These are phyloP conservation scores for Yamagishiella unicocca DNA, from an alignment of 139 green algal genomes.

Conservation along the genomic window DNA sequence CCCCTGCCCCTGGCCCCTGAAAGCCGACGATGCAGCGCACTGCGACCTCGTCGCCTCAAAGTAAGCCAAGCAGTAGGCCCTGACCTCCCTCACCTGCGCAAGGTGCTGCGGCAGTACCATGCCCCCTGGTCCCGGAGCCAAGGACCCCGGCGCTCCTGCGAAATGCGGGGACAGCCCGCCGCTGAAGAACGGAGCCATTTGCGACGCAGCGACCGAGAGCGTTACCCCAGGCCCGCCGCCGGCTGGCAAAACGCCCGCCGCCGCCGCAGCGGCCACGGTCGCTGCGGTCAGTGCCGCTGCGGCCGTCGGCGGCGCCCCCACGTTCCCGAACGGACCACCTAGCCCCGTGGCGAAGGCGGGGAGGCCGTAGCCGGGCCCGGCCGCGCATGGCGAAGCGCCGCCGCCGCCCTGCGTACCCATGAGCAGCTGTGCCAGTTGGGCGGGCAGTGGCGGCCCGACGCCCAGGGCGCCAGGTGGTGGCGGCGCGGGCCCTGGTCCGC, in stretches of 20 bases:
- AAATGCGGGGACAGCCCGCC: background rate
- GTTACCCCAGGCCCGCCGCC: background rate
- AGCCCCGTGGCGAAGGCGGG: background rate
- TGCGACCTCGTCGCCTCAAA: too few relatives aligned
- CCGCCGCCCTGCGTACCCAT: background rate
- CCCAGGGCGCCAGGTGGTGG: background rate
- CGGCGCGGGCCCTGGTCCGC: constrained; percentile 3
- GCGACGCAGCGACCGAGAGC: background rate
- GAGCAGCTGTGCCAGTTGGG: constrained; percentile 21
- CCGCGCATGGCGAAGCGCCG: background rate
- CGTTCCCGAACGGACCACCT: background rate
- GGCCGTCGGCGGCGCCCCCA: background rate
- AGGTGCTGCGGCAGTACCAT: constrained; percentile 13
- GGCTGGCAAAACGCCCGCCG: background rate
- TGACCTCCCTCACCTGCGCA: background rate
- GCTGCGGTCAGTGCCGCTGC: background rate
- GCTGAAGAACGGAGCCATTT: constrained; percentile 14
- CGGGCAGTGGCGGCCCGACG: background rate
- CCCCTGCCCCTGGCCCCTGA: too few relatives aligned
- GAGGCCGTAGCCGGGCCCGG: background rate
- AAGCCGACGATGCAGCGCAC: too few relatives aligned
- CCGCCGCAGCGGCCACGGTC: background rate
- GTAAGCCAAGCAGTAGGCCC: too few relatives aligned
- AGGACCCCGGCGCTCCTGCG: background rate
- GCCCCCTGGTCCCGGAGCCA: background rate